These are phyloP conservation scores for Suhomyces ambrosiae DNA, from an alignment of 1,139 yeast genomes.

Conservation along the genomic window DNA sequence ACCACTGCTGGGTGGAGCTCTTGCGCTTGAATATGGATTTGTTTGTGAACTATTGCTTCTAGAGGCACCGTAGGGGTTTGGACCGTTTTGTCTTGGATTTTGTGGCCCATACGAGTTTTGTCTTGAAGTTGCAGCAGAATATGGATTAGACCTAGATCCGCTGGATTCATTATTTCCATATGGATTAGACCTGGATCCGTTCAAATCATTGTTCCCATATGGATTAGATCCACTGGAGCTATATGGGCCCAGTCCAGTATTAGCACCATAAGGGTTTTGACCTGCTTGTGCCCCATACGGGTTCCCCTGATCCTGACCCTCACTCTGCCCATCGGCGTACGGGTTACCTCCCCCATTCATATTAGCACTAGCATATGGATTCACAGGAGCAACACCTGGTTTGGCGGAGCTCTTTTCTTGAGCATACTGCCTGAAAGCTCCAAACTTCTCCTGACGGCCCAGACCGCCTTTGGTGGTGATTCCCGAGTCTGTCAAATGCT, in stretches of 20 bases:
- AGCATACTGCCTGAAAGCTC: slow-evolving; percentile 66
- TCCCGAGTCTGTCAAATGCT: slow-evolving; percentile 54
- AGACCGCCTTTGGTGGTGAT: slow-evolving; percentile 46
- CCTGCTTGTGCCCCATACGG: slow-evolving; percentile 1
- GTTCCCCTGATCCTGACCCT: not conserved
- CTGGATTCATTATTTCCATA: too few species aligned
- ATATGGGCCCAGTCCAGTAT: too few species aligned
- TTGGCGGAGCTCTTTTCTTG: slow-evolving; percentile 44
- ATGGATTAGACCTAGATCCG: slow-evolving; percentile 10
- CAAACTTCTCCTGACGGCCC: slow-evolving; percentile 56
- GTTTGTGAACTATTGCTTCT: slow-evolving; percentile 5
- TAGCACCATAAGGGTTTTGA: not conserved
- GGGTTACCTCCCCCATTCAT: slow-evolving; percentile 10
- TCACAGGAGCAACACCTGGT: slow-evolving; percentile 51
- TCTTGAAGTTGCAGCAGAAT: slow-evolving; percentile 7
- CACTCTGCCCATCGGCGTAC: slow-evolving; percentile 8
- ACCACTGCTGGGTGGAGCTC: not conserved
- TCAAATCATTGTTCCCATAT: too few species aligned
- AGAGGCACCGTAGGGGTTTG: slow-evolving; percentile 9
- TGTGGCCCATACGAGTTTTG: slow-evolving; percentile 3
- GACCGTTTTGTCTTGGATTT: not conserved
- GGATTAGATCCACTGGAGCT: too few species aligned
- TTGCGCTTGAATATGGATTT: slow-evolving; percentile 5
- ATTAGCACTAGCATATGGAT: slow-evolving; percentile 42
- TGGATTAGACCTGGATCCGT: too few species aligned